A percentile compares a stretch with the other conserved stretches of the same genome.
Conservation (phyloP, 148 eudicot genomes). For the Talinum fruticosum region DNA sequence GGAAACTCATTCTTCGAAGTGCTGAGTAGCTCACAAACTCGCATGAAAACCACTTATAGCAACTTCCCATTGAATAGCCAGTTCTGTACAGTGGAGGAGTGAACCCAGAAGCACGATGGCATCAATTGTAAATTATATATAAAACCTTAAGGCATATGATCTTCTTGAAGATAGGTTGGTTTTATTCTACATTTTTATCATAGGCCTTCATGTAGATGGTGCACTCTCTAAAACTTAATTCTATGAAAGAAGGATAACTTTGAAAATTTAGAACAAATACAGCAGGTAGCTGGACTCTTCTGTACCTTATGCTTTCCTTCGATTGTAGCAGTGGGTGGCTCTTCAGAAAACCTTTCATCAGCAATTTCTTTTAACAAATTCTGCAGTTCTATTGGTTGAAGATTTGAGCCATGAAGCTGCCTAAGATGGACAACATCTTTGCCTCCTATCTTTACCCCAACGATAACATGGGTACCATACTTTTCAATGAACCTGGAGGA, state of each 20-base stretch:
- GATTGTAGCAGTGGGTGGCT: slow-evolving; percentile 30
- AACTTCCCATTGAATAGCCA: background rate
- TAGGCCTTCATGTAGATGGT: background rate
- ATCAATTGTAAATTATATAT: background rate
- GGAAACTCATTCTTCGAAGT: background rate
- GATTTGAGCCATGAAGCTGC: slow-evolving; percentile 67
- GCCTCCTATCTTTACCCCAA: slow-evolving; percentile 96
- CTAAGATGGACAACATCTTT: slow-evolving; percentile 88
- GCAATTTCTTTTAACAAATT: slow-evolving; percentile 67
- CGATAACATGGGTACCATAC: slow-evolving; percentile 86
- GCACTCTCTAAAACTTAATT: too few relatives aligned
- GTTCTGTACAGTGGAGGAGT: background rate
- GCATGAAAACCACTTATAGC: background rate
- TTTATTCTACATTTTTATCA: background rate
- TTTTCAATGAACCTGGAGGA: slow-evolving; percentile 84
- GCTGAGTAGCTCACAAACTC: background rate
- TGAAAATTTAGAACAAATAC: background rate
- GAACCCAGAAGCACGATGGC: background rate
- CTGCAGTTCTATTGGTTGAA: slow-evolving; percentile 65
- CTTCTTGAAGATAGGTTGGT: background rate
- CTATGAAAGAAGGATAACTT: too few relatives aligned
- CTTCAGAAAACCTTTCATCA: slow-evolving; percentile 70
- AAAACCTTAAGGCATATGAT: background rate
- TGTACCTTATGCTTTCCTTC: slow-evolving; percentile 55
- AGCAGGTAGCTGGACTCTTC: background rate